Conservation (phyloP, 2,329 filamentous ascomycete genomes). For the Westerdykella aurantiaca region DNA sequence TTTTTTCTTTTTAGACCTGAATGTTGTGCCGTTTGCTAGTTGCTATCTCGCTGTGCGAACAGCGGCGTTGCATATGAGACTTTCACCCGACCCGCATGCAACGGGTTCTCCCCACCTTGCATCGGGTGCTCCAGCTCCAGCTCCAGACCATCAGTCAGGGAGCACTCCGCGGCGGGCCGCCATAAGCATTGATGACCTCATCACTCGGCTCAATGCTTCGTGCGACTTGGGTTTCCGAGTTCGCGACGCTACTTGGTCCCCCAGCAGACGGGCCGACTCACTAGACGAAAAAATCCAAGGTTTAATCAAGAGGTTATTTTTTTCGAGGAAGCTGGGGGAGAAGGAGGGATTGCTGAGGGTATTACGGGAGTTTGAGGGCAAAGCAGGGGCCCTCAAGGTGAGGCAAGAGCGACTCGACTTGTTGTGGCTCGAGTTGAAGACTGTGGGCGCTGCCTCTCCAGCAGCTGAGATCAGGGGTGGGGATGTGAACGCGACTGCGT, state of each 20-base stretch:
- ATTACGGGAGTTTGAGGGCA: conserved; percentile 8
- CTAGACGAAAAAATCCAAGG: conserved; percentile 11
- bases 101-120: not conserved
- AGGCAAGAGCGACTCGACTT: conserved; percentile 5
- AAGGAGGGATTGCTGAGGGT: too few relatives aligned
- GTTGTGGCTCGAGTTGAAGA: not conserved
- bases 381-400: conserved; percentile 4
- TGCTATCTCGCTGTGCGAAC: too few relatives aligned
- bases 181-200: conserved; percentile 9
- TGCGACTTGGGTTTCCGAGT: conserved; percentile 18
- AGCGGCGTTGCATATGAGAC: too few relatives aligned
- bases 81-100: too few relatives aligned
- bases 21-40: not conserved
- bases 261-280: conserved; percentile 7
- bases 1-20: not conserved
- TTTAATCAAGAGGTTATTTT: conserved; percentile 19
- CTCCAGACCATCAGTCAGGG: not conserved
- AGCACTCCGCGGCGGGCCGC: not conserved
- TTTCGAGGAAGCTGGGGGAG: not conserved
- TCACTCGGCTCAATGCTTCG: conserved; percentile 16
- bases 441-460: not conserved
- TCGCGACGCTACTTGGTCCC: conserved; percentile 17
- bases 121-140: not conserved
- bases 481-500: too few relatives aligned
- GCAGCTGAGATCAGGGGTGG: too few relatives aligned